Base-by-base conservation (phyloP, 2,329 filamentous ascomycete genomes). In the Trichoderma endophyticum region DNA sequence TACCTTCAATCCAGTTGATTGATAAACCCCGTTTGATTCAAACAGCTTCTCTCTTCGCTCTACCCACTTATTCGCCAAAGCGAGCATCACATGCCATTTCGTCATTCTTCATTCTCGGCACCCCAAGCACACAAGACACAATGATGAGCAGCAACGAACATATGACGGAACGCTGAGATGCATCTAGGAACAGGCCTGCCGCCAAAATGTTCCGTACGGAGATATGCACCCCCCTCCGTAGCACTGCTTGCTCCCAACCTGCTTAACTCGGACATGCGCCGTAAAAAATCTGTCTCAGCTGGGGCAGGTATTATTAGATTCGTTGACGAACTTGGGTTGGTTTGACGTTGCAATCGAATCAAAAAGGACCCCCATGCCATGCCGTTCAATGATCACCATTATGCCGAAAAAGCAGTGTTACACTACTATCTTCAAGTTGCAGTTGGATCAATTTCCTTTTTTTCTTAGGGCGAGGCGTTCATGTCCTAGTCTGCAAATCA, bases 81-180 rank as follows among this genome's bases (percentile, higher is more conserved):
- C 72, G 72, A 60, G 28, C 34, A 73, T 73, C 72, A 73, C 72
- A 73, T 73, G 72, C 69, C 69, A 70, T 62, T 70, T 62, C 39
- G n/a, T 51, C 26, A 43, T 36, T 32, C 12, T 11, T 48, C 36
- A 39, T 64, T 56, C 70, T 68, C 43, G 56, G 64, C 70, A 18
- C 26, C 26, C 60, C 64, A 56, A 34, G 48, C n/a, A 24, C 34
- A 36, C 36, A n/a, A 70, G 57, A 60, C 28, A 60, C 56, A 48
- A 67, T 62, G 57, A 70, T 54, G 56, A 43, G 63, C 32, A 54
- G 61, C n/a, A 26, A 70, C 57, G 26, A 59, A 30, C 60, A 36
- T 66, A 69, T 59, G 48, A 59, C 32, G 36, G 67, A 72, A 70
- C 51, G 39, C 66, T 54, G 71, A 70, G 71, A 70, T 64, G 51